phyloP scores from a whole-genome alignment of 2,329 filamentous ascomycete species.

The Colletotrichum gloeosporioides region DNA sequence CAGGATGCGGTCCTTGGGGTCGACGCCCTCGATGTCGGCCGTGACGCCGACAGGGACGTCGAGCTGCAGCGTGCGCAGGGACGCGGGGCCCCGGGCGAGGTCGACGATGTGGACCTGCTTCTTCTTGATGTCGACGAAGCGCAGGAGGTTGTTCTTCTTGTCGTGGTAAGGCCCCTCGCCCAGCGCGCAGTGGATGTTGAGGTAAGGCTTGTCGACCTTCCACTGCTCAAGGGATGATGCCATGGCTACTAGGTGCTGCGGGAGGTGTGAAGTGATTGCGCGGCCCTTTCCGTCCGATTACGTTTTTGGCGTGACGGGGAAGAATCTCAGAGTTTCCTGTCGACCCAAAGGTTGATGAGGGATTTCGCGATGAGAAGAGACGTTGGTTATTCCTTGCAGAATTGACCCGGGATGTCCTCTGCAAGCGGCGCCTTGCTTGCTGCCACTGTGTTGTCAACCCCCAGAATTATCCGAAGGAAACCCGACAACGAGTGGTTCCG shows the following conservation, averaged over 20 bases:
- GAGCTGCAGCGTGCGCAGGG: constrained; percentile 65
- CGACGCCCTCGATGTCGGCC: constrained; percentile 75
- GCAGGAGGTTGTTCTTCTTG: constrained; percentile 65
- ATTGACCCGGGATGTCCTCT: neutral
- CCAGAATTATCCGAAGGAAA: constrained; percentile 16
- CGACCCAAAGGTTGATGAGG: neutral
- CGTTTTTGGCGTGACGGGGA: neutral
- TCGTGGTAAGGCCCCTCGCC: constrained; percentile 82
- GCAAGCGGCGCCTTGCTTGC: neutral
- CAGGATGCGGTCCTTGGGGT: constrained; percentile 69
- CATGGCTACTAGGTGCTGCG: constrained; percentile 27
- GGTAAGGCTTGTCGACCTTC: constrained; percentile 58
- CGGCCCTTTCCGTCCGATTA: neutral
- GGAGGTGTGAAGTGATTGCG: neutral
- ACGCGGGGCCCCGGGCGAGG: constrained; percentile 65
- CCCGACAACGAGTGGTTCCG: constrained; percentile 2
- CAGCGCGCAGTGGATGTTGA: constrained; percentile 69
- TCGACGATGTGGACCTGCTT: constrained; percentile 76
- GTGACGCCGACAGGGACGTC: constrained; percentile 69
- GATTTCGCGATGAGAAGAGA: constrained; percentile 12
- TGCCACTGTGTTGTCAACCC: neutral
- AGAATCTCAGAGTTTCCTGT: neutral
- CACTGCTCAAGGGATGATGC: constrained; percentile 48
- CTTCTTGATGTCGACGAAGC: constrained; percentile 85
- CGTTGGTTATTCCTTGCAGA: neutral